Base-by-base conservation (phyloP, 805 yeast genomes). In the Hyphopichia homilentoma region DNA sequence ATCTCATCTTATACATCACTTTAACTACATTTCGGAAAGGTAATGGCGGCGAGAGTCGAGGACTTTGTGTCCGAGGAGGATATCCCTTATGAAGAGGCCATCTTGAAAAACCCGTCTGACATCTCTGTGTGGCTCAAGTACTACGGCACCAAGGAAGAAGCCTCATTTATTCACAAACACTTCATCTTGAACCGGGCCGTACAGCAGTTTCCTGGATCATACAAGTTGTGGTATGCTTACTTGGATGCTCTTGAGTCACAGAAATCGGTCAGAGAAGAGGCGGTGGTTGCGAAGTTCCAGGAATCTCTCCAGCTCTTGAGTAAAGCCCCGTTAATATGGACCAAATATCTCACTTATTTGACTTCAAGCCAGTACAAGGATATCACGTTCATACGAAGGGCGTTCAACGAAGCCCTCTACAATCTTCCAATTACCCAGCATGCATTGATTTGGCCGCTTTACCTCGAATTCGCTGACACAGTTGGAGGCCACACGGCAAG, bases 131-230 rank as follows among this genome's bases (percentile, higher is more conserved):
- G 84, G 84, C 36, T 59, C 26, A 50, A 58, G 2, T 79, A 77
- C 46, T 45, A 66, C 27, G 46, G 56, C 4, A 48, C 46, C 36
- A 69, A 70, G 49, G 40, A 39, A 33, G 20, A 43, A 35, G 22
- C 35, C 13, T 16, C 45, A 21, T 33, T 57, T 45, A 54, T 49
- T 43, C 52, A 59, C 17, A 61, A 64, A 35, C 43, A 77, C 5
- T 75, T 72, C 34, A 61, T 82, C 2, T 47, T 72, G 33, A 70
- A 66, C 36, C 52, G 93, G 48, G 80, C 84, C 0, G 67, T 73
- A 11, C 41, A 44, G 6, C 45, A 52, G 7, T 45, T 76, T 9
- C 64, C 61, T 6, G 50, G 72, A 31, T 72, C 78, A 3, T 68
- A 68, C 39, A 70, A 73, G 40, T 46, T 82, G 16, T 81, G 87